A percentile compares a stretch with the other conserved stretches of the same genome.
Conservation (phyloP, 192 early-diverging fungal species). For the Coemansia sp. region DNA sequence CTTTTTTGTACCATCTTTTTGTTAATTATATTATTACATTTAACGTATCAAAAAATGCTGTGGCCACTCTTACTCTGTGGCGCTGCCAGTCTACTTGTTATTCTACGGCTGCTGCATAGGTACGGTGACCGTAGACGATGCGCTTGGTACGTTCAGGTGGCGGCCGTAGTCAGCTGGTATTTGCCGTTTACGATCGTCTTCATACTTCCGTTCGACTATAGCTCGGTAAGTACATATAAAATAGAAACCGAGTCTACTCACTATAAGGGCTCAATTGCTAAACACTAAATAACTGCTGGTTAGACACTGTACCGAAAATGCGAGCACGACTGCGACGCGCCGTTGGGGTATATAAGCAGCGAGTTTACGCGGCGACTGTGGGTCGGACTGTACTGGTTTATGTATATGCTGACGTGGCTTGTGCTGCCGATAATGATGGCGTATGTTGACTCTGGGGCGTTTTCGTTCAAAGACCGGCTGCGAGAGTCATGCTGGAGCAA, state of each 20-base stretch:
- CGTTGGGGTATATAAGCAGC: constrained; percentile 71
- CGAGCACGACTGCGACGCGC: constrained; percentile 66
- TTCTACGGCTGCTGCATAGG: constrained; percentile 63
- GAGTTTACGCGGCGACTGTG: constrained; percentile 76
- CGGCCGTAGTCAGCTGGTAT: constrained; percentile 78
- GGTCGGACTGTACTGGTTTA: constrained; percentile 87
- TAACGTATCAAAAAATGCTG: constrained; percentile 27
- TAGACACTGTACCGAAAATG: constrained; percentile 73
- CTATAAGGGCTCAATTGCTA: neutral
- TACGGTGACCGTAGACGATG: constrained; percentile 75
- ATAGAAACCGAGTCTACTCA: neutral
- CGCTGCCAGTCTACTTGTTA: constrained; percentile 55
- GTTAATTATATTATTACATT: neutral
- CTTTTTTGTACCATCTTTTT: neutral
- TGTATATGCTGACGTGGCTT: constrained; percentile 83
- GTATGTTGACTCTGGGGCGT: constrained; percentile 86
- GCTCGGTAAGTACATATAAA: constrained; percentile 50
- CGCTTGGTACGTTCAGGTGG: constrained; percentile 82
- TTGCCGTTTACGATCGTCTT: constrained; percentile 90
- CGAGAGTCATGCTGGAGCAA: constrained; percentile 78
- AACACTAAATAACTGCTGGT: neutral
- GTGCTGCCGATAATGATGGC: constrained; percentile 81
- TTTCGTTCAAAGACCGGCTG: constrained; percentile 65
- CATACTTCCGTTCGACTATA: constrained; percentile 86
- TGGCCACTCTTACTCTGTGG: constrained; percentile 54